Base-by-base conservation (phyloP, 257 asterid genomes). In the Lavandula angustifolia region DNA sequence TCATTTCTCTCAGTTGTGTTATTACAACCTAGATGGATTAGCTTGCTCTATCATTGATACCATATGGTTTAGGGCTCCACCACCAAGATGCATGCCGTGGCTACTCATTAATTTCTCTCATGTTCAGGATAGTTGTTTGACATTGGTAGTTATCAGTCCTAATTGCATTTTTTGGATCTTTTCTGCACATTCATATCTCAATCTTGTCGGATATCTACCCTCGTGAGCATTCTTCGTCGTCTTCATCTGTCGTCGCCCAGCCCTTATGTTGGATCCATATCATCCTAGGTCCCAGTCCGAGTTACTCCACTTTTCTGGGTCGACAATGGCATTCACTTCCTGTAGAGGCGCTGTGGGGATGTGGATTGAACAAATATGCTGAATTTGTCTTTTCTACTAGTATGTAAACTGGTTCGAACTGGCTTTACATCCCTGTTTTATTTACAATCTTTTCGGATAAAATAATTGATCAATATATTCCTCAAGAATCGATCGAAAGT, bases 91-190 rank as follows among this genome's bases (percentile, higher is more conserved):
- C 59, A 37, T 31, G 59, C 10, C n/a, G 43, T 51, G 58, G 44
- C 43, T 64, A 43, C 69, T 44, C 61, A 4, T 55, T 44, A 22
- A 18, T 16, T 35, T 14, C 17, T 49, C 55, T 49, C 55, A 72
- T 68, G 37, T 48, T 43, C 9, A 54, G 40, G 33, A 4, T 43
- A 62, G 44, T 11, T 22, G 51, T 56, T 69, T 48, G 60, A 29
- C 66, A 63, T 52, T 34, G 66, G 70, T 49, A 35, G 74, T 38
- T 70, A 73, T 70, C 75, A 47, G 35, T 32, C 60, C 43, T n/a
- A 68, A 64, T 66, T 73, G 76, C 74, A 27, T 72, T 58, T 80
- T 73, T 62, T 67, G 64, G 79, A 53, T 67, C 56, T 65, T 55
- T 66, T 40, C 29, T 46, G 50, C 33, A 38, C 50, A 42, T 54